Evolutionary conservation across 2,329 filamentous ascomycete species (phyloP), one percentile per base, ranked within the genome.

Genomic region (Pseudogymnoascus sp.): DNA sequence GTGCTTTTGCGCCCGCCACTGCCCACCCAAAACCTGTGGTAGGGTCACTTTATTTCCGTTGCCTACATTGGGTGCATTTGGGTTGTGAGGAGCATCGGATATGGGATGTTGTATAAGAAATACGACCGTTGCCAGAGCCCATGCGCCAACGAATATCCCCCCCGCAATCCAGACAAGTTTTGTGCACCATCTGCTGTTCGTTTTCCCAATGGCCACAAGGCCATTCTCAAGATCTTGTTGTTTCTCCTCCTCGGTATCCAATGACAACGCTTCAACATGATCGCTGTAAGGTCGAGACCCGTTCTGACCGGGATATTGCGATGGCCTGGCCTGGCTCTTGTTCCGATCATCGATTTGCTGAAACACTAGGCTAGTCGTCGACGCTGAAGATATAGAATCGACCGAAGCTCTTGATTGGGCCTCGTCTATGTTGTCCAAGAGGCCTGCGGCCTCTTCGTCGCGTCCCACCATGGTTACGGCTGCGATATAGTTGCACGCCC

Each of bases 301-400:
- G 11, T 25, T 58, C 57, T 58, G 57, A 22, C 41, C 47, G 20
- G 28, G n/a, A 12, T 32, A 14, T 11, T 12, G 16, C 16, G 47
- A 20, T 14, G 28, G 11, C 39, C 70, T 67, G 54, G 69, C 68
- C 11, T 71, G 69, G 9, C 38, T 43, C 41, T 69, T 70, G 16
- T 54, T 66, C 22, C 67, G 65, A 70, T 89, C 86, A 68, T 83
- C 81, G 66, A 93, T 81, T 64, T 87, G 84, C 66, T 94, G 89
- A 70, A 94, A 89, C 60, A 94, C 84, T 12, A 94, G 79, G 67
- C 90, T 93, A 3, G 88, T 91, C 9, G 90, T 93, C 34, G 90
- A 94, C n/a, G 85, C 86, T 39, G 87, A 88, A n/a, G 88, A 90
- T 50, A 83, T 73, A 3, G 89, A 90, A 25, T 72, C 70, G 54